A percentile compares a stretch with the other conserved stretches of the same genome.
Evolutionary conservation across 345 rosid species (phyloP).

Genomic region (Lepidium aucheri): DNA sequence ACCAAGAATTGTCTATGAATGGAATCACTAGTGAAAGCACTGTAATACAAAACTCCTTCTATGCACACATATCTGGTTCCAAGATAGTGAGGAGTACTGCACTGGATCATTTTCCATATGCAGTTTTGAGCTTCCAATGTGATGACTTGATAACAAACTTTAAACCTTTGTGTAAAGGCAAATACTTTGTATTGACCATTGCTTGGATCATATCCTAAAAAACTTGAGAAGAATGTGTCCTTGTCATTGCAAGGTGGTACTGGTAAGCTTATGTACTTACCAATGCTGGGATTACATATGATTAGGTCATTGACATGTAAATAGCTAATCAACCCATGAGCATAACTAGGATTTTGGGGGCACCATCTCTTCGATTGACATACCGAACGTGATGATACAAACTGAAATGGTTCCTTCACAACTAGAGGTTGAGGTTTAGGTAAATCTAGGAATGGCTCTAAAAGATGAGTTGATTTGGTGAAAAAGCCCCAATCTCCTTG

Average conservation of each 20-base stretch:
- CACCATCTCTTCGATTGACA: not conserved
- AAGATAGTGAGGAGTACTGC: not conserved
- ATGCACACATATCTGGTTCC: not conserved
- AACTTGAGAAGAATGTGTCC: not conserved
- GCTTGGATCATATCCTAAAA: not conserved
- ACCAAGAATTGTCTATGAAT: not conserved
- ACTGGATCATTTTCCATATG: not conserved
- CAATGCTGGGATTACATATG: not conserved
- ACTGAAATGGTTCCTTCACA: not conserved
- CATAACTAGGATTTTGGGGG: not conserved
- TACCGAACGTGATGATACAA: not conserved
- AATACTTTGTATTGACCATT: not conserved
- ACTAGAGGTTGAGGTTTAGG: too few species aligned
- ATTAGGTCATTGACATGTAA: not conserved
- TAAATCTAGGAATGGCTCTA: not conserved
- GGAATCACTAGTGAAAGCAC: not conserved
- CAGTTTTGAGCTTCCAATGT: not conserved
- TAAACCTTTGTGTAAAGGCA: not conserved
- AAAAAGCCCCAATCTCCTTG: not conserved
- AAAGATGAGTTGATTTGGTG: not conserved
- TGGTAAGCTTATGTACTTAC: conserved; percentile 40
- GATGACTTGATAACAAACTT: not conserved
- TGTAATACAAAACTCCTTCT: not conserved
- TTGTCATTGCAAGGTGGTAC: too few species aligned
- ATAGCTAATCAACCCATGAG: not conserved